phyloP scores from a whole-genome alignment of 768 basidiomycete genomes.

The Lactifluus subvellereus region DNA sequence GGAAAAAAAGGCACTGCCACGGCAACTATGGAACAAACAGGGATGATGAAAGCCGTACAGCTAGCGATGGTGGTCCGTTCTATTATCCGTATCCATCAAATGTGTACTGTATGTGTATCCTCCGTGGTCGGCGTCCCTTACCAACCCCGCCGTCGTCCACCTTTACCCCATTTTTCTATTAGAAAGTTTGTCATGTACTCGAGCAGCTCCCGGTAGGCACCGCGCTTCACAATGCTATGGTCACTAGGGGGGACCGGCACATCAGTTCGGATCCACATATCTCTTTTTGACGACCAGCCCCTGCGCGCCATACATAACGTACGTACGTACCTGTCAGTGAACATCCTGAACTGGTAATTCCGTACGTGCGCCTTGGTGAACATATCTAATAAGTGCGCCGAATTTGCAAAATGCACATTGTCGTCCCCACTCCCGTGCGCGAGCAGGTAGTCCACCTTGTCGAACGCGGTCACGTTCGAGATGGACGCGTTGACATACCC shows the following conservation, averaged over 20 bases:
- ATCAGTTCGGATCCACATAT: neutral
- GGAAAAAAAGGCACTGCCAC: neutral
- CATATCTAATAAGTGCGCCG: constrained; percentile 89
- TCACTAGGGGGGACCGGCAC: constrained; percentile 44
- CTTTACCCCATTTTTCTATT: constrained; percentile 90
- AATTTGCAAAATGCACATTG: constrained; percentile 93
- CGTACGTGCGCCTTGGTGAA: constrained; percentile 71
- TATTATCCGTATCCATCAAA: too few species aligned
- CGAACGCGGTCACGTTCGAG: constrained; percentile 82
- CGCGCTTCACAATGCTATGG: constrained; percentile 67
- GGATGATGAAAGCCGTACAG: neutral
- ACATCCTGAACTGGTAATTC: constrained; percentile 87
- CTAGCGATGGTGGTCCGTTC: too few species aligned
- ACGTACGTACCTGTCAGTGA: constrained; percentile 75
- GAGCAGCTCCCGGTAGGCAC: constrained; percentile 79
- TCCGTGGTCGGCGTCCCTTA: constrained; percentile 26
- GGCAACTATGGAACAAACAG: neutral
- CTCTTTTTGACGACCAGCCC: neutral
- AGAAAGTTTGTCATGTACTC: constrained; percentile 84
- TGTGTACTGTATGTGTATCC: too few species aligned
- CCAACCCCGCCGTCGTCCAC: constrained; percentile 60
- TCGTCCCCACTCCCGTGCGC: constrained; percentile 95
- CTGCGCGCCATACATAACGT: neutral
- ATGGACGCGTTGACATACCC: constrained; percentile 93
- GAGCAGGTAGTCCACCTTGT: constrained; percentile 71